Evolutionary conservation across 352 stramenopile genomes (phyloP), one percentile per base, ranked within the genome.

Genomic region (Phytopythium vexans): DNA sequence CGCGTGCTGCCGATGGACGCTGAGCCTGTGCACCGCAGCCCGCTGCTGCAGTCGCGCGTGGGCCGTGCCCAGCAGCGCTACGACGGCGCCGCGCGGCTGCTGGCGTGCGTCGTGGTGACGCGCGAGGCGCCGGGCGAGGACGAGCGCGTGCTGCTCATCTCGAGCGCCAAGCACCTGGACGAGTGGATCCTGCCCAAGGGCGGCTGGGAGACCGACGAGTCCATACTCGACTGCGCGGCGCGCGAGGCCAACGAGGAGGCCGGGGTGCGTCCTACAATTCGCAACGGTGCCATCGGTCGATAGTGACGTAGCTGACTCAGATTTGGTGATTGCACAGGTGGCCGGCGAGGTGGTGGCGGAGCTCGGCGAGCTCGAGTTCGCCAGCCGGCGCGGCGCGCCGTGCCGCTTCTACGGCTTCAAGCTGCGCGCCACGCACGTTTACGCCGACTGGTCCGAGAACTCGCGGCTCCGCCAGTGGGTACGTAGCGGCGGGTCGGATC

Each of bases 161-260:
- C 91, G 33, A 95, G 82, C 59, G 86, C 88, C 58, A 97, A 98
- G 62, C 67, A 85, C 43, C 48, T 56, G 31, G 64, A 75, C 35
- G 86, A 95, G 54, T 99, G 94, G 94, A 97, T 98, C 45, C 62
- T 99, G 7, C 96, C 96, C n/a, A 99, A 99, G 64, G 96, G 96
- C 40, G 96, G 95, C 1, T 99, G 96, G 96, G 96, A 99, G 65
- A 77, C 46, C 16, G 96, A 99, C 58, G 96, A 99, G 64, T 88
- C 80, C 0, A 68, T 86, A n/a, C 71, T 89, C 52, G 84, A 98
- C 54, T 94, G 89, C 56, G 96, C 92, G 5, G 65, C 91, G 41
- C 78, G 96, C 6, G 96, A 99, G 66, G 92, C 84, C 7, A 95
- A 95, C 52, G 96, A 99, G 67, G 96, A 99, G 67, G 91, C 79